Base-by-base conservation (phyloP, 208 protist genomes). In the Leptomonas pyrrhocoris region DNA sequence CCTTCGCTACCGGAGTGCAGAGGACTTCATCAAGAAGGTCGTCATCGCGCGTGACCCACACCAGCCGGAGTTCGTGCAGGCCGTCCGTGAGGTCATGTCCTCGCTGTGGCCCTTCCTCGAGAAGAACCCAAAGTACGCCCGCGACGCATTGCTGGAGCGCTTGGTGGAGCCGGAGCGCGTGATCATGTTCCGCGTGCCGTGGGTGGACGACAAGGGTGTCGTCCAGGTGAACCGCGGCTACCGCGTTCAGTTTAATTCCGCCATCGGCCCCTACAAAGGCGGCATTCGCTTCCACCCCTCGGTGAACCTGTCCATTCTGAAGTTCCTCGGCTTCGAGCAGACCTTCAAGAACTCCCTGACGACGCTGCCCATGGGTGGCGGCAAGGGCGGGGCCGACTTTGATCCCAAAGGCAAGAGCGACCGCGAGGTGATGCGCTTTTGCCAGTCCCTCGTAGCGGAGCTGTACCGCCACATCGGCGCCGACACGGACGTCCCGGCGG, bases 271-370 rank as follows among this genome's bases (percentile, higher is more conserved):
- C 34, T 98, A 98, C 88, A 98, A 98, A 78, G 96, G 96, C 57
- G 96, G 88, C 75, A 91, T 90, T 75, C 75, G 86, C 42, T 92
- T 94, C 60, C 88, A 94, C 64, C 89, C 86, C 19, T 82, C 82
- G 4, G 93, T 97, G n/a, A 95, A 95, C 73, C 75, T 98, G 21
- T 90, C 80, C 46, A 94, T 97, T 42, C 75, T 98, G 18, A 98
- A 97, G 79, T 98, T 98, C 72, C 82, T 98, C n/a, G 96, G 92
- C 60, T 98, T 98, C 75, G 95, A 98, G 79, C 95, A 98, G 81
- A 97, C 83, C 57, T 97, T 98, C 68, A 98, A 98, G 80, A 98
- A 98, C 75, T 83, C 93, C 23, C 84, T 98, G 23, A 98, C 96
- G 51, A 90, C 80, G 43, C 81, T 98, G 27, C 90, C 94, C 25